Evolutionary conservation across 2,329 filamentous ascomycete species (phyloP).

Genomic region (Penicillium sp.): DNA sequence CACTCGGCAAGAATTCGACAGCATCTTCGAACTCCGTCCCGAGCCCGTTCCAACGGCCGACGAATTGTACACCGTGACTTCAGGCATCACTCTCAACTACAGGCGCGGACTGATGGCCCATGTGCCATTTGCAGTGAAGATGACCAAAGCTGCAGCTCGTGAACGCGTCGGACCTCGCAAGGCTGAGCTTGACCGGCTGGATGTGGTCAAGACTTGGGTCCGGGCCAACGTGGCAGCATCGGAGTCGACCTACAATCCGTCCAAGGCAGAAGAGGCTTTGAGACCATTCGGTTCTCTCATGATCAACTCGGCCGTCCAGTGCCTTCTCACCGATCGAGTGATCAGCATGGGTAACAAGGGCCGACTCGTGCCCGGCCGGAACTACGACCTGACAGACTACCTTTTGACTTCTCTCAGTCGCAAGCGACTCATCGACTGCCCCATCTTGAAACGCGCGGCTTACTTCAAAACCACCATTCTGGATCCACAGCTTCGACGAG

Average conservation of each 20-base stretch:
- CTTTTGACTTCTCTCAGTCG: slow-evolving; percentile 38
- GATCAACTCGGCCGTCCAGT: slow-evolving; percentile 36
- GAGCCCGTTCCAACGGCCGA: slow-evolving; percentile 28
- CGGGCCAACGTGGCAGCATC: slow-evolving; percentile 43
- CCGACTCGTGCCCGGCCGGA: slow-evolving; percentile 37
- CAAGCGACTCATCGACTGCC: slow-evolving; percentile 35
- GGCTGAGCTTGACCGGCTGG: slow-evolving; percentile 23
- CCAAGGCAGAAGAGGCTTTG: slow-evolving; percentile 32
- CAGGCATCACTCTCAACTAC: slow-evolving; percentile 27
- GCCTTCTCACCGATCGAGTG: slow-evolving; percentile 37
- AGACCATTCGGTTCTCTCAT: slow-evolving; percentile 28
- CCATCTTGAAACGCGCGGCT: slow-evolving; percentile 37
- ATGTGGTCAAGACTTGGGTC: slow-evolving; percentile 43
- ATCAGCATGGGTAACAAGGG: slow-evolving; percentile 37
- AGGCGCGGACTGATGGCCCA: slow-evolving; percentile 32
- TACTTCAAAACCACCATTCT: slow-evolving; percentile 40
- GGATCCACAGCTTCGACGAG: slow-evolving; percentile 32
- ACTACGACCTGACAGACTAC: slow-evolving; percentile 40
- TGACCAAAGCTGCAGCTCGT: slow-evolving; percentile 10
- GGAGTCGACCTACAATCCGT: slow-evolving; percentile 36
- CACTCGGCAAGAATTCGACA: slow-evolving; percentile 37
- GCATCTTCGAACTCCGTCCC: slow-evolving; percentile 37
- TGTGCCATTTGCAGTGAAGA: slow-evolving; percentile 31
- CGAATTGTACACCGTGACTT: slow-evolving; percentile 31
- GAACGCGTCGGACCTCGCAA: slow-evolving; percentile 8